Evolutionary conservation across 805 yeast genomes (phyloP).

Genomic region (Candida railenensis): DNA sequence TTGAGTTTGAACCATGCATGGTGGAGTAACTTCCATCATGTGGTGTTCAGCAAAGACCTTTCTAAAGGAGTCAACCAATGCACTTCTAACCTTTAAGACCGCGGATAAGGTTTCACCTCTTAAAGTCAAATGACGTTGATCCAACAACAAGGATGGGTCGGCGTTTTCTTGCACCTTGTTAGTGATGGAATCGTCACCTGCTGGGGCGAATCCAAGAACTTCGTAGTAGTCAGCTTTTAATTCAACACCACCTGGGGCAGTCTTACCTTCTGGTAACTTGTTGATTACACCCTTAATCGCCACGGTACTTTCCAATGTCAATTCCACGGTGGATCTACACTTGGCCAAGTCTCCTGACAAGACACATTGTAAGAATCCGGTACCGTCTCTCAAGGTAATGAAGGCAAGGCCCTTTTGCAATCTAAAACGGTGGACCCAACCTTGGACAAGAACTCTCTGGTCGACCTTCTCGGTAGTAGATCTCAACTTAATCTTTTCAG

Average conservation of each 20-base stretch:
- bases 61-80: slow-evolving; percentile 71
- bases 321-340: slow-evolving; percentile 78
- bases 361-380: slow-evolving; percentile 86
- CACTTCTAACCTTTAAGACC: slow-evolving; percentile 92
- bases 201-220: slow-evolving; percentile 89
- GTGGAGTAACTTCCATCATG: slow-evolving; percentile 92
- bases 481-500: slow-evolving; percentile 65
- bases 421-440: slow-evolving; percentile 97
- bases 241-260: slow-evolving; percentile 98
- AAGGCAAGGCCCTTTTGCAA: slow-evolving; percentile 89
- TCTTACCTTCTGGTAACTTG: slow-evolving; percentile 90
- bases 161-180: slow-evolving; percentile 93
- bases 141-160: slow-evolving; percentile 89
- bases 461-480: slow-evolving; percentile 56
- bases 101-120: slow-evolving; percentile 94
- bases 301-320: slow-evolving; percentile 88
- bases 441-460: slow-evolving; percentile 73
- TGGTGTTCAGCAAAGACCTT: slow-evolving; percentile 72
- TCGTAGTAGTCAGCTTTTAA: slow-evolving; percentile 87
- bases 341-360: slow-evolving; percentile 88
- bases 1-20: slow-evolving; percentile 99
- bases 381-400: slow-evolving; percentile 91
- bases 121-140: slow-evolving; percentile 91
- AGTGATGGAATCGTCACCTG: slow-evolving; percentile 93
- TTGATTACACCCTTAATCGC: slow-evolving; percentile 75